phyloP scores from a whole-genome alignment of 202 grass and related monocot species.

The Setaria italica region DNA sequence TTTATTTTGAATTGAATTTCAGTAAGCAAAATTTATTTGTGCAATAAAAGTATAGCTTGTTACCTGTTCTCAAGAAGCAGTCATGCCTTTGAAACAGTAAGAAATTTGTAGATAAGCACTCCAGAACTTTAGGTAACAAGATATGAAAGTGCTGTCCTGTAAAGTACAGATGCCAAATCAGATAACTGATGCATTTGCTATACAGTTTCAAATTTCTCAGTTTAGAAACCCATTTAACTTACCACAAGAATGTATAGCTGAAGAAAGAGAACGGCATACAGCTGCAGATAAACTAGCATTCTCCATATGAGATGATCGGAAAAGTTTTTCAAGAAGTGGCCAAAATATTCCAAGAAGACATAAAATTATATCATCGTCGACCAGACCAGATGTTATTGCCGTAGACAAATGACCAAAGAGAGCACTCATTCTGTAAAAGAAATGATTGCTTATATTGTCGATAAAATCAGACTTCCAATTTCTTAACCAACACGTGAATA shows the following conservation, averaged over 20 bases:
- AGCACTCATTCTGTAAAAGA: conserved; percentile 77
- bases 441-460: conserved; percentile 30
- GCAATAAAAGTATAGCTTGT: conserved; percentile 32
- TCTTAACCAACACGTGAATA: conserved; percentile 3
- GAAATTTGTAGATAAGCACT: conserved; percentile 89
- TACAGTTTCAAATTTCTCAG: conserved; percentile 38
- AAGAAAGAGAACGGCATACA: conserved; percentile 88
- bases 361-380: conserved; percentile 77
- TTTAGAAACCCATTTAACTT: conserved; percentile 29
- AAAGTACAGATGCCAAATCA: conserved; percentile 47
- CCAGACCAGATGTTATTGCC: conserved; percentile 54
- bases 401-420: conserved; percentile 75
- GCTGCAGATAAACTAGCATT: conserved; percentile 77
- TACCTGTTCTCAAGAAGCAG: conserved; percentile 94
- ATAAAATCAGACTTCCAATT: conserved; percentile 1
- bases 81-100: conserved; percentile 89
- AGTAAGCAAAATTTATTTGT: background rate
- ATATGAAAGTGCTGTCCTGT: conserved; percentile 77
- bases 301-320: conserved; percentile 84
- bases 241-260: conserved; percentile 88
- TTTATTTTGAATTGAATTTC: background rate
- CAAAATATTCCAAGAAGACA: conserved; percentile 84
- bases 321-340: conserved; percentile 93
- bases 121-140: conserved; percentile 82
- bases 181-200: conserved; percentile 1